Evolutionary conservation across 2,329 filamentous ascomycete genomes (phyloP).

Genomic region (Phaeosphaeria sp.): DNA sequence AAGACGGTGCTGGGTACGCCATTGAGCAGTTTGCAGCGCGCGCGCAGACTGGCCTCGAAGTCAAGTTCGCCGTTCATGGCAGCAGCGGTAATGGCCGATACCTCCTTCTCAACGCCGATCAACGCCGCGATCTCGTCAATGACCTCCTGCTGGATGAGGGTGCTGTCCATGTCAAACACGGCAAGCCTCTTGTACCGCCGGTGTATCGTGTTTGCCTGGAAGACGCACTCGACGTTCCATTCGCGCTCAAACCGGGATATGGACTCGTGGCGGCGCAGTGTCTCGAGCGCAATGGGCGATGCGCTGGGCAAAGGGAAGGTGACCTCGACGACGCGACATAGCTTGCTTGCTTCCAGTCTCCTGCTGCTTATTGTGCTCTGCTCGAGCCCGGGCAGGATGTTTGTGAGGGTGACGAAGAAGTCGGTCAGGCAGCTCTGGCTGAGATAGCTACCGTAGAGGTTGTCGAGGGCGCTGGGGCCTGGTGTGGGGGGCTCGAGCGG

Average conservation of each 20-base stretch:
- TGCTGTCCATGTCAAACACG: conserved; percentile 99
- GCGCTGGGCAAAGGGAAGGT: conserved; percentile 65
- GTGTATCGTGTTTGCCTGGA: conserved; percentile 77
- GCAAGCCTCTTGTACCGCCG: conserved; percentile 83
- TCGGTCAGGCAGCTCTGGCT: conserved; percentile 63
- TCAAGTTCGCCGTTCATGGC: conserved; percentile 97
- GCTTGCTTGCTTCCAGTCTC: conserved; percentile 64
- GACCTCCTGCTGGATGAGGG: conserved; percentile 94
- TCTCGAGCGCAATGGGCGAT: conserved; percentile 61
- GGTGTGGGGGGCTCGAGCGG: conserved; percentile 62
- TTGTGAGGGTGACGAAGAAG: conserved; percentile 60
- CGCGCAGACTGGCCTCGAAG: conserved; percentile 83
- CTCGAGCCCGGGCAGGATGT: conserved; percentile 57
- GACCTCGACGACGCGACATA: conserved; percentile 71
- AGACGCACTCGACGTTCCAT: conserved; percentile 85
- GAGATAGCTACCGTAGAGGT: conserved; percentile 62
- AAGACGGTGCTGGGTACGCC: conserved; percentile 83
- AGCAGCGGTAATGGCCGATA: conserved; percentile 86
- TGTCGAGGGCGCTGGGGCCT: conserved; percentile 62
- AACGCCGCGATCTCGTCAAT: conserved; percentile 93
- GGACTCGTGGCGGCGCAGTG: conserved; percentile 79
- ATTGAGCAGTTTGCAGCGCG: conserved; percentile 79
- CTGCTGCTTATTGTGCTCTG: conserved; percentile 57
- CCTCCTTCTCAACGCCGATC: conserved; percentile 80
- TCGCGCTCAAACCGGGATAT: conserved; percentile 83